Evolutionary conservation across 352 stramenopile species (phyloP).

Genomic region (Phytophthora tubulina): DNA sequence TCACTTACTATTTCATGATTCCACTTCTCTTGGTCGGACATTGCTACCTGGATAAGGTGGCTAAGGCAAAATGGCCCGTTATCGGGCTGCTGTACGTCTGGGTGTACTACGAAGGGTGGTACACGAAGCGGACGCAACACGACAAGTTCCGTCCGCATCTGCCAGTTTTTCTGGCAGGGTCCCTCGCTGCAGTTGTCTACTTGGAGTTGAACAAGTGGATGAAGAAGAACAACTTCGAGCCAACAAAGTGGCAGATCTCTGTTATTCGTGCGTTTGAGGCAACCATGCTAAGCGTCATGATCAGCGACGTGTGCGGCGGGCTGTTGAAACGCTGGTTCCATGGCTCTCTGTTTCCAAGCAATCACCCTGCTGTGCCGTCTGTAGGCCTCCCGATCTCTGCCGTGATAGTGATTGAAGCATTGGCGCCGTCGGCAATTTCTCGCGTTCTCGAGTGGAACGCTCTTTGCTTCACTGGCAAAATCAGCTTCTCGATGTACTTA

Average conservation of each 20-base stretch:
- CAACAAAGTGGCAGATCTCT: background rate
- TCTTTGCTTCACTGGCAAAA: slow-evolving; percentile 43
- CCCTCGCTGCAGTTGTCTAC: slow-evolving; percentile 10
- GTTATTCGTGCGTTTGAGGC: background rate
- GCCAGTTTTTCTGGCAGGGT: slow-evolving; percentile 17
- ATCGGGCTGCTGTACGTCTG: slow-evolving; percentile 16
- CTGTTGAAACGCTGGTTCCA: background rate
- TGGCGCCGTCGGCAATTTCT: slow-evolving; percentile 33
- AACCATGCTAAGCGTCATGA: background rate
- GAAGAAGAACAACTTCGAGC: slow-evolving; percentile 7
- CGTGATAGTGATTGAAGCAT: slow-evolving; percentile 15
- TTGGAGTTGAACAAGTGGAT: slow-evolving; percentile 8
- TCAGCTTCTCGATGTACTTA: slow-evolving; percentile 56
- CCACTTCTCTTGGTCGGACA: slow-evolving; percentile 36
- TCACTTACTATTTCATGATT: slow-evolving; percentile 52
- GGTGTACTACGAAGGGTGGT: slow-evolving; percentile 21
- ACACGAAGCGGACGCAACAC: background rate
- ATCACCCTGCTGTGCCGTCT: background rate
- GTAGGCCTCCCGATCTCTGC: slow-evolving; percentile 3
- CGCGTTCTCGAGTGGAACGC: slow-evolving; percentile 45
- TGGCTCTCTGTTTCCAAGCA: slow-evolving; percentile 7
- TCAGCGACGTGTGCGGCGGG: background rate
- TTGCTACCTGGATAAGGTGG: background rate
- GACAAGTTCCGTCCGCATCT: slow-evolving; percentile 12
- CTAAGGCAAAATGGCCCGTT: slow-evolving; percentile 1